Evolutionary conservation across 2,329 filamentous ascomycete genomes (phyloP).

Genomic region (Trichophyton simii): DNA sequence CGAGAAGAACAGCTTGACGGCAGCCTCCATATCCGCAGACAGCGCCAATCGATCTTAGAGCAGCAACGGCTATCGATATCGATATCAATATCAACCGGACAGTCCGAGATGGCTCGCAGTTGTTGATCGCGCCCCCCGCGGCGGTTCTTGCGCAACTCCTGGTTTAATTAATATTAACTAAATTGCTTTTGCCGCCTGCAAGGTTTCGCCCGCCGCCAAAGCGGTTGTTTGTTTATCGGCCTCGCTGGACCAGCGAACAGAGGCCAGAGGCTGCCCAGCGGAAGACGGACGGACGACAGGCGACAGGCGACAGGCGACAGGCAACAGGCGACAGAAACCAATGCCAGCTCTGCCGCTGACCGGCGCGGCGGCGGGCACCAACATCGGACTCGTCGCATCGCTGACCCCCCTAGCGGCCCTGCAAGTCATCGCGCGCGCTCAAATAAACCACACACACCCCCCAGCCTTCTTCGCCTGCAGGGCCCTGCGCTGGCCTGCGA

Average conservation of each 20-base stretch:
- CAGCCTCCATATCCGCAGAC: conserved; percentile 47
- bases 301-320: no score
- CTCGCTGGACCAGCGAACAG: background rate
- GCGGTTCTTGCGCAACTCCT: background rate
- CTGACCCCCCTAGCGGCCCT: background rate
- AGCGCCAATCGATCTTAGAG: background rate
- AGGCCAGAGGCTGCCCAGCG: no score
- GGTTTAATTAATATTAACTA: background rate
- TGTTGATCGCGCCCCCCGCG: background rate
- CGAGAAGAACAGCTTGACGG: conserved; percentile 67
- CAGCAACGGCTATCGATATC: background rate
- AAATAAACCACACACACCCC: background rate
- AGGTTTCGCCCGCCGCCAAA: background rate
- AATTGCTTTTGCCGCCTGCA: background rate
- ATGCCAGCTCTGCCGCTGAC: background rate
- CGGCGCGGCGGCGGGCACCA: background rate
- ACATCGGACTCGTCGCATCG: background rate
- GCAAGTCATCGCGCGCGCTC: background rate
- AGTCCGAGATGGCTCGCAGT: background rate
- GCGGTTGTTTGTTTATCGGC: background rate
- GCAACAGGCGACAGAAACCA: background rate
- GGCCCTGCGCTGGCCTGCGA: background rate
- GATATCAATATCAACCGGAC: background rate
- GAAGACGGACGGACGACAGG: no score
- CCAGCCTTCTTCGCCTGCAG: background rate